Evolutionary conservation across 495 filamentous ascomycete genomes (phyloP), one percentile per base, ranked within the genome.

Genomic region (Coniosporium apollinis): DNA sequence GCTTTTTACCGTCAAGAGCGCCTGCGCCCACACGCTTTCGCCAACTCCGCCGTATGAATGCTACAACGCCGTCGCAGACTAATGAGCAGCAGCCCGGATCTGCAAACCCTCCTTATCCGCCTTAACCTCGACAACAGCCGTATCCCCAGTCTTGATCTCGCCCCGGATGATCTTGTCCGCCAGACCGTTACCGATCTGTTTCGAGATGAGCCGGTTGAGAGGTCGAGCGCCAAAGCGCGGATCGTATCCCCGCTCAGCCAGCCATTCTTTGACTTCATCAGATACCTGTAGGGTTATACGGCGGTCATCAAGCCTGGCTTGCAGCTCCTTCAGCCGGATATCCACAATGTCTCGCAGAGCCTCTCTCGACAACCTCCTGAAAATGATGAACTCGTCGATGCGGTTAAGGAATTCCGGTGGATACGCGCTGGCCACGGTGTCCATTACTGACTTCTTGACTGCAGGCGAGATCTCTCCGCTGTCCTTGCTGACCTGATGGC

Each of bases 331-430:
- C 22, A 96, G 61, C 33, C 89, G 71, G 38, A 96, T 94, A 46
- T 94, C 82, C 32, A 94, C 83, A 35, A 96, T 96, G 46, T 91
- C 89, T 5, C 84, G 63, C 18, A 96, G 70, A 29, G 89, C 84
- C 17, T 69, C 64, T 14, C 65, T 60, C 0, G 79, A 83, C 2
- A 94, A 70, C 6, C 85, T 70, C 50, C 78, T 79, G 68, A 96
- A 96, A 49, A 96, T 64, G 55, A 94, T 94, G 60, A 96, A 94
- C 36, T 91, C 85, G 56, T 96, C 89, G 35, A 96, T 82, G 5
- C 89, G 72, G 57, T 97, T 96, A 35, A 96, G 66, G 64, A 96
- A 97, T 51, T 96, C 87, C 9, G 91, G 89, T 4, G 86, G 68
- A 51, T 94, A 94, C 8, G 61, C 62, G 47, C 58, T 41, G 10